These are phyloP conservation scores for Euphorbia pulcherrima DNA, from an alignment of 345 rosid species.

Conservation along the genomic window DNA sequence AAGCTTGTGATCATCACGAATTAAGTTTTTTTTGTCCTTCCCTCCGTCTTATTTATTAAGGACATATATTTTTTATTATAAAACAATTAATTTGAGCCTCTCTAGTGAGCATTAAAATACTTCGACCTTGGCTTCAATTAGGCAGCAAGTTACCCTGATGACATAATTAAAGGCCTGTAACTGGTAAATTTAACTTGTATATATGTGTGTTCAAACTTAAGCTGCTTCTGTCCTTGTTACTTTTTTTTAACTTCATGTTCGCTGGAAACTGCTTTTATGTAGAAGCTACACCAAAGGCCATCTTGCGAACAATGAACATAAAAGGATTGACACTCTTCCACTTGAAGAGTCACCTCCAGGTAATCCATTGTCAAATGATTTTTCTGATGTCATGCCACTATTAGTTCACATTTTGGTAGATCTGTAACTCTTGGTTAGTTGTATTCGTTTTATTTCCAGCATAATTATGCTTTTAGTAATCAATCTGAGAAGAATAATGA, in stretches of 20 bases:
- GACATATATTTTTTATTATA: no score
- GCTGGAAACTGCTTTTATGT: conserved; percentile 15
- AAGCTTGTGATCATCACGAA: no score
- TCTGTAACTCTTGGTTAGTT: conserved; percentile 1
- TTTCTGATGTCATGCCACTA: background rate
- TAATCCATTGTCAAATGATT: conserved; percentile 19
- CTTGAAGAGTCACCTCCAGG: conserved; percentile 93
- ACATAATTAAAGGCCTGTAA: no score
- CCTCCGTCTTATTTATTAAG: no score
- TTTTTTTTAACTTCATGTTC: background rate
- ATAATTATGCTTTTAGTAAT: background rate
- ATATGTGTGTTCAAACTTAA: background rate
- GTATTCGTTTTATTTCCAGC: background rate
- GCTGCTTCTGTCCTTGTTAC: background rate
- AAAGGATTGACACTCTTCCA: conserved; percentile 89
- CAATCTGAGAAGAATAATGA: background rate
- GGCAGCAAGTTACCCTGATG: no score
- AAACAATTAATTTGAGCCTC: no score
- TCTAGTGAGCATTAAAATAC: no score
- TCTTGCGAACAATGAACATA: conserved; percentile 89
- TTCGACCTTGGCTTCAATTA: no score
- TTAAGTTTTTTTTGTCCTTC: no score
- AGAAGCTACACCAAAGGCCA: conserved; percentile 97
- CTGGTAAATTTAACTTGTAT: background rate
- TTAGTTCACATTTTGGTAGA: background rate